Percentiles rank a stretch among this genome's conserved stretches.
Conservation (phyloP, 1,139 yeast species). For the Pichia sp. region DNA sequence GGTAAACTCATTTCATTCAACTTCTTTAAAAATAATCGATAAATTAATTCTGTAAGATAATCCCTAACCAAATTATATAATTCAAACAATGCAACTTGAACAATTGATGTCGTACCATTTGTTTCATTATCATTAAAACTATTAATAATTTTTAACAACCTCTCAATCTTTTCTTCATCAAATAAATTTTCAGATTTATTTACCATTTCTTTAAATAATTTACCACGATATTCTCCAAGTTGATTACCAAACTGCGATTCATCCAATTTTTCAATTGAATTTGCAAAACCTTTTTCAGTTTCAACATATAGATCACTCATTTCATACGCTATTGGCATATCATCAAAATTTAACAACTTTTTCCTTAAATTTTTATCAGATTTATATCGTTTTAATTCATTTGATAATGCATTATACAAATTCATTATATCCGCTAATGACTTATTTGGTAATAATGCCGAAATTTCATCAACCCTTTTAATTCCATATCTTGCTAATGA, state of each 20-base stretch:
- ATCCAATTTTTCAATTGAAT: slow-evolving; percentile 10
- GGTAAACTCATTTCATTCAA: slow-evolving; percentile 4
- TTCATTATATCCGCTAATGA: slow-evolving; percentile 40
- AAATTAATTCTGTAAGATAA: slow-evolving; percentile 5
- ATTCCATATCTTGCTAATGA: slow-evolving; percentile 44
- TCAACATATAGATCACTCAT: slow-evolving; percentile 43
- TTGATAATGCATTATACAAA: slow-evolving; percentile 39
- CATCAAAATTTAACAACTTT: slow-evolving; percentile 33
- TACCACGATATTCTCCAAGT: slow-evolving; percentile 6
- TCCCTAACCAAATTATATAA: slow-evolving; percentile 1
- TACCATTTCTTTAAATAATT: background rate
- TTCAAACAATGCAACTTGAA: slow-evolving; percentile 4
- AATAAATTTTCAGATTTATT: background rate
- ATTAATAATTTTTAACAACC: slow-evolving; percentile 1
- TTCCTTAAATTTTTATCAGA: slow-evolving; percentile 17
- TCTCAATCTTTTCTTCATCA: background rate
- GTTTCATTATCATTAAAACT: slow-evolving; percentile 1
- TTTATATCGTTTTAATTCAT: slow-evolving; percentile 28
- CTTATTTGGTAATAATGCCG: slow-evolving; percentile 35
- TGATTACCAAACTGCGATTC: background rate
- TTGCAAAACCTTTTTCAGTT: slow-evolving; percentile 38
- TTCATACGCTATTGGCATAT: slow-evolving; percentile 50
- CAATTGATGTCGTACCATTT: background rate
- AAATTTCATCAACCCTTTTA: slow-evolving; percentile 40
- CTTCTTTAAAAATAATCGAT: slow-evolving; percentile 4